These are phyloP conservation scores for Cladophialophora carrionii DNA, from an alignment of 2,329 filamentous ascomycete species.

Conservation along the genomic window DNA sequence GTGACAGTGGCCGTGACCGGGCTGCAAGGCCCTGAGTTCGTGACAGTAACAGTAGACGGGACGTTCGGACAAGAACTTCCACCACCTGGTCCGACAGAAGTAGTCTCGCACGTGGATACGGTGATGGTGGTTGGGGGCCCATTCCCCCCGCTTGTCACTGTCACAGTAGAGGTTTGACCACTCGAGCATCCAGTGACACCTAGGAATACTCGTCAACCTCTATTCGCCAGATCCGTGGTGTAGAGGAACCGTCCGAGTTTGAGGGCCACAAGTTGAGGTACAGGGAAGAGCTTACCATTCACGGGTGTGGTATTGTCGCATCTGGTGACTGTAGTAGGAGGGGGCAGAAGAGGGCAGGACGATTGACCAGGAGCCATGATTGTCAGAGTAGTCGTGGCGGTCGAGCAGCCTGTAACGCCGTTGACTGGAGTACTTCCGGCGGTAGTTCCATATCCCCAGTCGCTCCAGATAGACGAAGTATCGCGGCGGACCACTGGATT, in stretches of 20 bases:
- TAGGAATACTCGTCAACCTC: not conserved
- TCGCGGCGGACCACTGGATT: slow-evolving; percentile 4
- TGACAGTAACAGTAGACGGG: not conserved
- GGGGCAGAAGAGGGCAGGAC: not conserved
- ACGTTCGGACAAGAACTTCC: not conserved
- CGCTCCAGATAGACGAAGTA: slow-evolving; percentile 2
- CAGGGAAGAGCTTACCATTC: not conserved
- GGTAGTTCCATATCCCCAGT: slow-evolving; percentile 4
- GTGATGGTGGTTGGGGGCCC: not conserved
- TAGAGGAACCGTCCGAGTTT: no score
- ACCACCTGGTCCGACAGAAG: not conserved
- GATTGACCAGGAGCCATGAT: not conserved
- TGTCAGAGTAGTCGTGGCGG: not conserved
- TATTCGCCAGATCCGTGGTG: not conserved
- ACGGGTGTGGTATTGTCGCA: not conserved
- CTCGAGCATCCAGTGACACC: not conserved
- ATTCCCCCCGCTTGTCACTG: not conserved
- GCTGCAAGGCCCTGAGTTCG: not conserved
- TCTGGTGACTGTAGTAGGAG: not conserved
- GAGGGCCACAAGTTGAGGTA: no score
- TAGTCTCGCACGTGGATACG: not conserved
- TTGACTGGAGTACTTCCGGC: slow-evolving; percentile 1
- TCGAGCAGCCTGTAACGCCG: not conserved
- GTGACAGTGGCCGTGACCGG: not conserved
- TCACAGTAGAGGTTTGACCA: not conserved